Percentiles rank a stretch among this genome's conserved stretches.
Evolutionary conservation across 768 basidiomycete species (phyloP).

Genomic region (Termitomyces sp.): DNA sequence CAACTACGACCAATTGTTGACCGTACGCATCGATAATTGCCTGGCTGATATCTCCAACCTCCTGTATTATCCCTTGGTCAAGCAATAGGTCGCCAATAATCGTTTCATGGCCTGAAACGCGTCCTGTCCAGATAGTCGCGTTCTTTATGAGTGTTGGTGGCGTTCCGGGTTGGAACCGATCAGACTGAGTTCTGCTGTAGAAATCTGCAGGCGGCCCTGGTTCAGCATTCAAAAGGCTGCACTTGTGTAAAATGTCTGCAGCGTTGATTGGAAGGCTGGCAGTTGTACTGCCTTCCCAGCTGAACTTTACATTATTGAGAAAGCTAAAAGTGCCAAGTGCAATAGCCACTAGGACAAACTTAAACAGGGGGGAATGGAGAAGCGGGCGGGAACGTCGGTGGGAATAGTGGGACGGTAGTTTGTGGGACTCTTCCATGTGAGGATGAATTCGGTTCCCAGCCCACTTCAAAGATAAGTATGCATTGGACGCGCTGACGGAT

Average conservation of each 20-base stretch:
- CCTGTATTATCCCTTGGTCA: slow-evolving; percentile 60
- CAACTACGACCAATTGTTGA: slow-evolving; percentile 35
- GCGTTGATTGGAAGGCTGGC: slow-evolving; percentile 35
- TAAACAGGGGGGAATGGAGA: slow-evolving; percentile 1
- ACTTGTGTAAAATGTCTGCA: slow-evolving; percentile 44
- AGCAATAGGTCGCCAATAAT: slow-evolving; percentile 58
- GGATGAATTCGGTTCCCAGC: slow-evolving; percentile 2
- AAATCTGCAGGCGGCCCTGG: slow-evolving; percentile 47
- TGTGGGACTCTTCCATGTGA: slow-evolving; percentile 22
- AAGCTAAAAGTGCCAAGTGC: slow-evolving; percentile 21
- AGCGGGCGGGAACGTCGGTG: background rate
- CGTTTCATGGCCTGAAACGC: slow-evolving; percentile 51
- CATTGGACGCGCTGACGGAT: background rate
- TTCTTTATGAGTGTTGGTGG: slow-evolving; percentile 64
- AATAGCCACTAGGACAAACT: slow-evolving; percentile 7
- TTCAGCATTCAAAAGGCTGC: slow-evolving; percentile 42
- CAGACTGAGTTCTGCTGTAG: slow-evolving; percentile 42
- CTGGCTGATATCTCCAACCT: slow-evolving; percentile 41
- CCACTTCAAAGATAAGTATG: background rate
- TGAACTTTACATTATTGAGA: slow-evolving; percentile 19
- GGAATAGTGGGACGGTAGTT: slow-evolving; percentile 24
- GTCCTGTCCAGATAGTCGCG: slow-evolving; percentile 81
- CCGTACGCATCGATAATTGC: slow-evolving; percentile 19
- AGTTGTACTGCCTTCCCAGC: slow-evolving; percentile 17
- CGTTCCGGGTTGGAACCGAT: slow-evolving; percentile 63